These are phyloP conservation scores for Sclerotinia minor DNA, from an alignment of 2,329 filamentous ascomycete genomes.

Conservation along the genomic window DNA sequence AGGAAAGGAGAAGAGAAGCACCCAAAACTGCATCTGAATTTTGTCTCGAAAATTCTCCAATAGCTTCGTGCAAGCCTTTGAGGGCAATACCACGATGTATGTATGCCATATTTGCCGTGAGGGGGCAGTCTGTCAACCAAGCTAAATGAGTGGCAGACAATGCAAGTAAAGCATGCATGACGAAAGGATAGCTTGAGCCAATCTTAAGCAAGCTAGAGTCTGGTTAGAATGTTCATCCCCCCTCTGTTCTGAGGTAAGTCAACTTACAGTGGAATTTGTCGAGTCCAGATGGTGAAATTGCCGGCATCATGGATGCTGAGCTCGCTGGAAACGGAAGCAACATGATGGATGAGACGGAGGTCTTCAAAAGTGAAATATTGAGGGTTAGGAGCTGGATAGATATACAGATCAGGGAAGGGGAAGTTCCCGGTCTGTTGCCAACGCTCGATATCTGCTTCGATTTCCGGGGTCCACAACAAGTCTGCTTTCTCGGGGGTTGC, in stretches of 20 bases:
- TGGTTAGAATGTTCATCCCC: constrained; percentile 5
- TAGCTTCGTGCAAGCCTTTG: constrained; percentile 84
- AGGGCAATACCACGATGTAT: constrained; percentile 84
- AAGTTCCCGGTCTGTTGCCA: constrained; percentile 86
- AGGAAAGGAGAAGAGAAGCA: constrained; percentile 86
- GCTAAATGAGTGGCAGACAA: constrained; percentile 95
- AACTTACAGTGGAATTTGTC: constrained; percentile 86
- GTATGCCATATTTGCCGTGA: constrained; percentile 85
- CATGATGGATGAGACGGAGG: constrained; percentile 85
- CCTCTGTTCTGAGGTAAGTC: background rate
- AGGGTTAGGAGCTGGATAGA: constrained; percentile 74
- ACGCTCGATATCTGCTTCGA: constrained; percentile 75
- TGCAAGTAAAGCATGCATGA: constrained; percentile 90
- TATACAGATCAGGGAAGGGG: constrained; percentile 77
- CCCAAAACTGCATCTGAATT: constrained; percentile 91
- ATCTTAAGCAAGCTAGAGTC: constrained; percentile 71
- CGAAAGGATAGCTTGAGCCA: constrained; percentile 78
- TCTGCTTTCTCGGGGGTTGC: constrained; percentile 63
- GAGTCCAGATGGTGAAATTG: constrained; percentile 87
- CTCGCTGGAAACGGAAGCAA: constrained; percentile 82
- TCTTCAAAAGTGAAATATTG: constrained; percentile 74
- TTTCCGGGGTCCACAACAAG: constrained; percentile 83
- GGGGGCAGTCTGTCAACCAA: constrained; percentile 80
- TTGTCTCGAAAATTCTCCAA: constrained; percentile 77
- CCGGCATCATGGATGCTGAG: constrained; percentile 75